These are phyloP conservation scores for Aspergillus chevalieri DNA, from an alignment of 2,329 filamentous ascomycete species.

Conservation along the genomic window DNA sequence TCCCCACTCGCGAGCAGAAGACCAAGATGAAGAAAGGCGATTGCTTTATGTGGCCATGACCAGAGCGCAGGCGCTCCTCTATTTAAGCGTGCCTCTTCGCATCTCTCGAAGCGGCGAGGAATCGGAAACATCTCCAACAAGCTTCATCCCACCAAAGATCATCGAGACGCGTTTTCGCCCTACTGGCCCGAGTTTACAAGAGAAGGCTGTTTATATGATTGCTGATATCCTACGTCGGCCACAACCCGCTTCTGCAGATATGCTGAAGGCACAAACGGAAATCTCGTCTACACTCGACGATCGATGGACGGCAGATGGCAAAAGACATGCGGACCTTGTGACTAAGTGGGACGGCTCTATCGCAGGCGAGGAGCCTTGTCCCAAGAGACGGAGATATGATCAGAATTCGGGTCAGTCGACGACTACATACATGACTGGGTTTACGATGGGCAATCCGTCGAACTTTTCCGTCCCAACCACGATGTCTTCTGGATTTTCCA, in stretches of 20 bases:
- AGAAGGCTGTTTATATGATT: slow-evolving; percentile 57
- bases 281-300: slow-evolving; percentile 56
- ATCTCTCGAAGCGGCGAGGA: slow-evolving; percentile 51
- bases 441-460: slow-evolving; percentile 55
- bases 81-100: slow-evolving; percentile 72
- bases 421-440: slow-evolving; percentile 42
- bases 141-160: slow-evolving; percentile 58
- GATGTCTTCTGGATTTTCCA: slow-evolving; percentile 54
- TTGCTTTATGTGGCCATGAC: slow-evolving; percentile 97
- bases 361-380: slow-evolving; percentile 14
- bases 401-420: slow-evolving; percentile 11
- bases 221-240: slow-evolving; percentile 64
- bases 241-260: slow-evolving; percentile 51
- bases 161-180: slow-evolving; percentile 51
- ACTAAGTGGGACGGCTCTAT: slow-evolving; percentile 31
- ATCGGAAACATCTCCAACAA: slow-evolving; percentile 61
- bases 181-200: slow-evolving; percentile 65
- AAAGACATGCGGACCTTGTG: slow-evolving; percentile 34
- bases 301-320: slow-evolving; percentile 60
- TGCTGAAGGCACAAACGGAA: slow-evolving; percentile 44
- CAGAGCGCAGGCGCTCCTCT: slow-evolving; percentile 75
- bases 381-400: slow-evolving; percentile 25
- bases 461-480: slow-evolving; percentile 33
- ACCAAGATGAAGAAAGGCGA: slow-evolving; percentile 78
- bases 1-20: slow-evolving; percentile 78